These are phyloP conservation scores for Colletotrichum sp. DNA, from an alignment of 2,329 filamentous ascomycete genomes.

Conservation along the genomic window DNA sequence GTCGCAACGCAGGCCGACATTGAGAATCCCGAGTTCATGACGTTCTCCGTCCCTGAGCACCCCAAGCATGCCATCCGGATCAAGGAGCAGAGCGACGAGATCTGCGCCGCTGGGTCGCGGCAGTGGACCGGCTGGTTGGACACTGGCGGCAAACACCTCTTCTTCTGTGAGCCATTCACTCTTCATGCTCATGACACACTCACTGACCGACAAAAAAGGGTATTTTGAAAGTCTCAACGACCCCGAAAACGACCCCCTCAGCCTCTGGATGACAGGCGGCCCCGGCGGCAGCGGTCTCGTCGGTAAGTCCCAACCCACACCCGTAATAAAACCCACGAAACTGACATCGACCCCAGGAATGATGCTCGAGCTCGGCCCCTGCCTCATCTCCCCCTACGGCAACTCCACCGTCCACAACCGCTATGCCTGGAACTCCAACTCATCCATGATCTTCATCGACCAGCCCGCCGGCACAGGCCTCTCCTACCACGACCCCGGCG, in stretches of 20 bases:
- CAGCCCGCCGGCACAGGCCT: constrained; percentile 65
- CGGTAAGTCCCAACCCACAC: constrained; percentile 24
- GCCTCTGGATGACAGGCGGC: constrained; percentile 65
- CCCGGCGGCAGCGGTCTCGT: constrained; percentile 61
- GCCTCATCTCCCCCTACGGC: constrained; percentile 15
- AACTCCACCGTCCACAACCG: constrained; percentile 18
- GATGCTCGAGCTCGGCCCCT: constrained; percentile 22
- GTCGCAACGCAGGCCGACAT: not conserved
- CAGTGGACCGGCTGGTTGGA: constrained; percentile 34
- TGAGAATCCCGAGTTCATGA: constrained; percentile 1
- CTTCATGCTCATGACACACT: accelerated
- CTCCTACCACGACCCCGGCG: constrained; percentile 41
- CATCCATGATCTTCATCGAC: constrained; percentile 47
- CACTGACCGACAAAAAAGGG: constrained; percentile 7
- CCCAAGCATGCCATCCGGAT: constrained; percentile 28
- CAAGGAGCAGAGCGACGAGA: constrained; percentile 26
- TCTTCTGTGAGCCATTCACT: constrained; percentile 19
- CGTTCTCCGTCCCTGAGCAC: constrained; percentile 12
- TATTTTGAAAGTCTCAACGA: constrained; percentile 31
- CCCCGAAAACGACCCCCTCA: constrained; percentile 40
- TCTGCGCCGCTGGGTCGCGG: constrained; percentile 28
- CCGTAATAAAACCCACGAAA: too few species aligned
- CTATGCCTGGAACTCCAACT: constrained; percentile 25
- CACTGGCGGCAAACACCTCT: constrained; percentile 23
- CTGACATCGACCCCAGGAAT: not conserved